Evolutionary conservation across 495 filamentous ascomycete genomes (phyloP).

Genomic region (Penicillium coprophilum): DNA sequence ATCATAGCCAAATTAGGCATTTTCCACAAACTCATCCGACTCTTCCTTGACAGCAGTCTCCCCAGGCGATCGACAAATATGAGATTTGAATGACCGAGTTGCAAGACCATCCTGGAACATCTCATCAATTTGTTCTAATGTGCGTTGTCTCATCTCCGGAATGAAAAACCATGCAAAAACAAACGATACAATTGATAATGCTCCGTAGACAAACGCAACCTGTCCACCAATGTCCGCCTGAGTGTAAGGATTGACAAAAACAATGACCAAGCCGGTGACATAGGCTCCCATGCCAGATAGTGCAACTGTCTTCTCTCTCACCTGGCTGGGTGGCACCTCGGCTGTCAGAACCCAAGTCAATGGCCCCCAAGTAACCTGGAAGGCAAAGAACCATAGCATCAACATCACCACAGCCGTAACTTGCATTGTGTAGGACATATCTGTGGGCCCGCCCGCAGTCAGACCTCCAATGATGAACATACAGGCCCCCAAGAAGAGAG

Average conservation of each 20-base stretch:
- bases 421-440: background rate
- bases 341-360: background rate
- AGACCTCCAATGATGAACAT: background rate
- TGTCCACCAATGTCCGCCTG: background rate
- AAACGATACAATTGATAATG: background rate
- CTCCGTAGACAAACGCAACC: background rate
- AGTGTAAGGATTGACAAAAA: background rate
- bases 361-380: background rate
- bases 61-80: background rate
- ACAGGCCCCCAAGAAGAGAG: background rate
- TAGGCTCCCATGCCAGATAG: background rate
- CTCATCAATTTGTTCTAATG: background rate
- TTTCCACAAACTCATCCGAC: background rate
- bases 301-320: background rate
- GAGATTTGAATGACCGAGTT: conserved; percentile 1
- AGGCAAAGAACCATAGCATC: background rate
- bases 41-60: background rate
- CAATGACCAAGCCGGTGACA: background rate
- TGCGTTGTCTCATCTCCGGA: background rate
- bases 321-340: background rate
- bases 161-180: background rate
- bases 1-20: background rate
- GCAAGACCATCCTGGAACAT: background rate
- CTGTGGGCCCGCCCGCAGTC: background rate
- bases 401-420: background rate